Base-by-base conservation (phyloP, 768 basidiomycete genomes). In the Tylopilus balloui region DNA sequence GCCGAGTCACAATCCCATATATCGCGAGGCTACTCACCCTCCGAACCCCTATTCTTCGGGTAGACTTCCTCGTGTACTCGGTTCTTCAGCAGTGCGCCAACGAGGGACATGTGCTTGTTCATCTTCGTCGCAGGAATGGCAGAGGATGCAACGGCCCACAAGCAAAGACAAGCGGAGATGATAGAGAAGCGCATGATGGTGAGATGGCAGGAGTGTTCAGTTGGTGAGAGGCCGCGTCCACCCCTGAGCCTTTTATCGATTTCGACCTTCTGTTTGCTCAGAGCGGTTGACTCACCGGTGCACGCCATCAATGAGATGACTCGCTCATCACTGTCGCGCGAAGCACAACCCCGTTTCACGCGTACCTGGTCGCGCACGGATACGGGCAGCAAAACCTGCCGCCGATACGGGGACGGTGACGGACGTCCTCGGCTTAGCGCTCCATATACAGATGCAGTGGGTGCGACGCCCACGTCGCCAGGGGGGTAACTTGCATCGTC, bases 11-110 rank as follows among this genome's bases (percentile, higher is more conserved):
- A 20, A 46, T 35, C 19, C n/a, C 24, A 24, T 48, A 17, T 32
- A 25, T 25, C 17, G 15, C 24, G 17, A 38, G 15, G 28, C 19
- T 11, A 47, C 60, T 51, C 31, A 62, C 39, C 32, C 12, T 17
- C n/a, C 7, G 28, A 27, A 41, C 42, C 11, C 23, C 44, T 25
- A 20, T 38, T 27, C 31, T 49, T 51, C n/a, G 55, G 61, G 38
- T 42, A 35, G 32, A 52, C 49, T 34, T 51, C 47, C 36, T 66
- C 39, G 36, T 64, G 62, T 42, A 66, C 50, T 19, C 54, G 51
- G 32, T 50, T 44, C 59, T 54, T 64, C 24, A 46, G 50, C 39
- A 61, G 25, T 20, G 53, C 49, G 2, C 56, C 61, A 11, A n/a
- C 14, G 7, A 41, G 55, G 2, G 51, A 10, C 6, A 42, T 25